Evolutionary conservation across 805 yeast species (phyloP).

Genomic region (Metschnikowia dekortorum): DNA sequence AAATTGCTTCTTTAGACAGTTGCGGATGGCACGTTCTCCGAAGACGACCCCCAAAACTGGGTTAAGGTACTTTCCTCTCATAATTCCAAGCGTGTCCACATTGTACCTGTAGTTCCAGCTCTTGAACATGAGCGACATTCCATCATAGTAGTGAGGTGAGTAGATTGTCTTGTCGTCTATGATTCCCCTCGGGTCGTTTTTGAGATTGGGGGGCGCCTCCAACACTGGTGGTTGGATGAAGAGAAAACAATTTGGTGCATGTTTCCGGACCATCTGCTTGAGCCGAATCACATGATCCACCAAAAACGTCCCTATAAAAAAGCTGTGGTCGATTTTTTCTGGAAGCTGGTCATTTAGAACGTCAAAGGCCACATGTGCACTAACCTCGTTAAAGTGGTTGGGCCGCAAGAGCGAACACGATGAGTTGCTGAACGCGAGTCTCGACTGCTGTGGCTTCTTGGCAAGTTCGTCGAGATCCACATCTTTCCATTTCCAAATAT

Average conservation of each 20-base stretch:
- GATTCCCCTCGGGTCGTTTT: conserved; percentile 41
- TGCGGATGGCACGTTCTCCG: conserved; percentile 77
- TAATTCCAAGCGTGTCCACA: conserved; percentile 84
- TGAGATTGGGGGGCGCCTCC: conserved; percentile 66
- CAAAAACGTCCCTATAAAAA: conserved; percentile 62
- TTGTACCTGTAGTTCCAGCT: conserved; percentile 80
- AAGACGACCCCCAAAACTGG: conserved; percentile 74
- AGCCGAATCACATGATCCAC: conserved; percentile 55
- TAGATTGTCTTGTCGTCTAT: conserved; percentile 63
- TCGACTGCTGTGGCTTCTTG: conserved; percentile 25
- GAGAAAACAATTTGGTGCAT: conserved; percentile 46
- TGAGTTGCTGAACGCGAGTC: conserved; percentile 17
- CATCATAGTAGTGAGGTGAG: conserved; percentile 93
- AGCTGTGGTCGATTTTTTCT: conserved; percentile 39
- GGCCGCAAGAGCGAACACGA: conserved; percentile 28
- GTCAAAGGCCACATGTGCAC: conserved; percentile 9
- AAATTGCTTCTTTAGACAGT: conserved; percentile 66
- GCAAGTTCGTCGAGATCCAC: conserved; percentile 20
- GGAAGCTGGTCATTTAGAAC: conserved; percentile 30
- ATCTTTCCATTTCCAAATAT: conserved; percentile 60
- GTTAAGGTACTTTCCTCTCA: conserved; percentile 68
- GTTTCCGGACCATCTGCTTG: conserved; percentile 44
- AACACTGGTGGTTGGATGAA: conserved; percentile 81
- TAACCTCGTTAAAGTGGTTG: conserved; percentile 27
- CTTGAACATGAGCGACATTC: conserved; percentile 87